phyloP scores from a whole-genome alignment of 164 flowering plant species.

The Piper longum region DNA sequence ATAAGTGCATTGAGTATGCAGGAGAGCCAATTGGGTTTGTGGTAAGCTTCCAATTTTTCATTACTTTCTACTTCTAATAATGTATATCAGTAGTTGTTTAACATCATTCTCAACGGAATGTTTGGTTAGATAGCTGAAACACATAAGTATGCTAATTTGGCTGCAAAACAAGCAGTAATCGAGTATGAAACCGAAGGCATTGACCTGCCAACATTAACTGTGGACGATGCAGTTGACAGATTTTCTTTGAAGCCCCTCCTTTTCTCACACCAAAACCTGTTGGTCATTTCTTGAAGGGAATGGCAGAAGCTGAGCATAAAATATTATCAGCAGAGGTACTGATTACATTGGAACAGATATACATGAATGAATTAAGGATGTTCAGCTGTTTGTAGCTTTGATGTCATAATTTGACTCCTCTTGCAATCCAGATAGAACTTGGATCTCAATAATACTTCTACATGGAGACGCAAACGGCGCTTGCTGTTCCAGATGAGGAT shows the following conservation, averaged over 20 bases:
- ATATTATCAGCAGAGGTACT: not conserved
- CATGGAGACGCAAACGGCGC: slow-evolving; percentile 86
- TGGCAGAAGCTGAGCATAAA: slow-evolving; percentile 71
- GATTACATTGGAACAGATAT: not conserved
- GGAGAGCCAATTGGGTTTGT: slow-evolving; percentile 67
- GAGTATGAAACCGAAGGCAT: slow-evolving; percentile 52
- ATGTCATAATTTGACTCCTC: not conserved
- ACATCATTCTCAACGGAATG: not conserved
- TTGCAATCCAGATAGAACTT: slow-evolving; percentile 42
- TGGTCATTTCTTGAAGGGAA: slow-evolving; percentile 68
- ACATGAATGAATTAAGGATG: not conserved
- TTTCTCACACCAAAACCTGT: slow-evolving; percentile 32
- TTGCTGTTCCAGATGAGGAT: slow-evolving; percentile 91
- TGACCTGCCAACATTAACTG: slow-evolving; percentile 65
- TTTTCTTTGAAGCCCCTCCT: slow-evolving; percentile 67
- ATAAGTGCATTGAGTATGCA: slow-evolving; percentile 43
- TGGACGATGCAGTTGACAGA: slow-evolving; percentile 81
- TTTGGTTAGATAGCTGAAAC: slow-evolving; percentile 63
- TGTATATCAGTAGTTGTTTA: not conserved
- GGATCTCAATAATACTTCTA: slow-evolving; percentile 82
- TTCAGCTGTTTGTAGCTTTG: too few species aligned
- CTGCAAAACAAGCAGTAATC: slow-evolving; percentile 49
- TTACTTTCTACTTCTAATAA: too few species aligned
- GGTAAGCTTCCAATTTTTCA: slow-evolving; percentile 23
- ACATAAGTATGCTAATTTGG: slow-evolving; percentile 69